phyloP scores from a whole-genome alignment of 805 yeast genomes.

The Hanseniaspora pseudoguilliermondii region DNA sequence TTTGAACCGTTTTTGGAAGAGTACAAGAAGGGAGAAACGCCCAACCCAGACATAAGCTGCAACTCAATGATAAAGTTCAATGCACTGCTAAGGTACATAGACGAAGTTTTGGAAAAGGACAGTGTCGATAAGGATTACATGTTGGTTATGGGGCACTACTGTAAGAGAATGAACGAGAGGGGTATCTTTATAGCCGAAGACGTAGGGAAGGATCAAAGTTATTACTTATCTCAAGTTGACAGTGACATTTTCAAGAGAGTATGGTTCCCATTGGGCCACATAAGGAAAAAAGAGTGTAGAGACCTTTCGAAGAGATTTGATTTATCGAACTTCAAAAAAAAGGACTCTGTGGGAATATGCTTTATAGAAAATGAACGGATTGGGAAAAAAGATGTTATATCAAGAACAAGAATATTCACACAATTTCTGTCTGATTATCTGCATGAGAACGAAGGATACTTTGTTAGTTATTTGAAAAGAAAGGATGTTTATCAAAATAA shows the following conservation, averaged over 20 bases:
- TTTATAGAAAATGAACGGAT: slow-evolving; percentile 56
- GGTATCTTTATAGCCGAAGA: slow-evolving; percentile 50
- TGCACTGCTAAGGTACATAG: slow-evolving; percentile 45
- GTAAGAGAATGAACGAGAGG: slow-evolving; percentile 31
- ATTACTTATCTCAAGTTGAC: slow-evolving; percentile 61
- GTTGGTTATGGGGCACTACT: slow-evolving; percentile 83
- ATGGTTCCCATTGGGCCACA: slow-evolving; percentile 71
- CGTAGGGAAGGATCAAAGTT: slow-evolving; percentile 72
- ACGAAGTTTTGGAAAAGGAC: slow-evolving; percentile 26
- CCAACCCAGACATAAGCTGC: slow-evolving; percentile 89
- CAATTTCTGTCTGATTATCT: slow-evolving; percentile 43
- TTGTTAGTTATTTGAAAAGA: slow-evolving; percentile 34
- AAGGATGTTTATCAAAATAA: slow-evolving; percentile 47
- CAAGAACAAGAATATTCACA: slow-evolving; percentile 49
- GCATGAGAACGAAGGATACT: slow-evolving; percentile 38
- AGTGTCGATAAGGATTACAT: slow-evolving; percentile 40
- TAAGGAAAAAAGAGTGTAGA: slow-evolving; percentile 62
- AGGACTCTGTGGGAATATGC: slow-evolving; percentile 90
- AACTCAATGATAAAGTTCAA: slow-evolving; percentile 84
- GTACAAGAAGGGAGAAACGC: slow-evolving; percentile 66
- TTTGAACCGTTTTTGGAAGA: slow-evolving; percentile 80
- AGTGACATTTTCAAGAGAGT: slow-evolving; percentile 36
- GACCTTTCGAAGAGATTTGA: slow-evolving; percentile 42
- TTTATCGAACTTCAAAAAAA: slow-evolving; percentile 59
- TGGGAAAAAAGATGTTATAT: slow-evolving; percentile 52